Evolutionary conservation across 2,329 filamentous ascomycete genomes (phyloP), one percentile per base, ranked within the genome.

Genomic region (Colletotrichum coccodes): DNA sequence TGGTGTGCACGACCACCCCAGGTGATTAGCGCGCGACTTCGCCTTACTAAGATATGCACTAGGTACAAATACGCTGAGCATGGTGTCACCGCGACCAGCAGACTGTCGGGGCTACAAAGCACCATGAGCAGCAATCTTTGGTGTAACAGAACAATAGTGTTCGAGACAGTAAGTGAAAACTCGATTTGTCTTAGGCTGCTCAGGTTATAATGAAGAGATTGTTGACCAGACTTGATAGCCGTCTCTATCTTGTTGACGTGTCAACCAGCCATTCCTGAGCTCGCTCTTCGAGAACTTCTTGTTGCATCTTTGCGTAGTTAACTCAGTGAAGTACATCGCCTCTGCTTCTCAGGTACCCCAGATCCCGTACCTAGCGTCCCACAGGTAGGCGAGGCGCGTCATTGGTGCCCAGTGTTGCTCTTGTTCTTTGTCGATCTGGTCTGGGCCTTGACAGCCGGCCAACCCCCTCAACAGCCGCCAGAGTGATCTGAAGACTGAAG

Each of bases 371-470:
- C 52, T 11, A 8, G 12, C 12, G 26, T 38, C 16, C 36, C n/a
- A 18, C n/a, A 44, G 42, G 42, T 23, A 44, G 42, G 42, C 36
- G 36, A 34, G 28, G 47, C 47, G 49, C 52, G 60, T 30, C 52
- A 47, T 32, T 64, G 60, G 60, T 36, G 42, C 32, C 53, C 53
- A 21, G 60, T 38, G 44, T 30, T 44, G 40, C 26, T 53, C 53
- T 40, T 47, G 32, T 64, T 26, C 38, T 58, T 46, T 58, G 60
- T 42, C 52, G 60, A 64, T 58, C 60, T 40, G 40, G 50, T 63
- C 60, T 63, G 42, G 60, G 60, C 52, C 53, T 49, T 42, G 9
- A n/a, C 9, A 61, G 18, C 16, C 38, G 26, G 28, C 59, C 46
- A 42, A n/a, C 21, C 28, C 3, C 34, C 21, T 23, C 42, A 46